Conservation (phyloP, 345 rosid species). For the Conringia planisiliqua region DNA sequence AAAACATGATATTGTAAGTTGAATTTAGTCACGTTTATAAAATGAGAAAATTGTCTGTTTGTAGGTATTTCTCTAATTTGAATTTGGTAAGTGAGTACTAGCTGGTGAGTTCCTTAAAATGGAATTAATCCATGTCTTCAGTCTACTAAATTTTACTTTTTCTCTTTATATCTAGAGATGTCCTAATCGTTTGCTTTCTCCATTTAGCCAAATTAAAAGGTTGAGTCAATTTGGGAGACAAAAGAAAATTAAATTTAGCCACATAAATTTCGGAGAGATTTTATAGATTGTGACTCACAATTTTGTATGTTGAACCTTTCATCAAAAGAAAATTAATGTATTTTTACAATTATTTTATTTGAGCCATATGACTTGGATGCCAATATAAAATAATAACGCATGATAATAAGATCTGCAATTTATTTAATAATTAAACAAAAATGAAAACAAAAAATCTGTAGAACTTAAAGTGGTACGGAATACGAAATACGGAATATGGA, state of each 20-base stretch:
- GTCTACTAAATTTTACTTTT: not conserved
- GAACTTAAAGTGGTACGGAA: not conserved
- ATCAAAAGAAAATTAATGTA: not conserved
- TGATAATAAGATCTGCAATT: not conserved
- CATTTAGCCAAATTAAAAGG: not conserved
- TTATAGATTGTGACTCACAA: not conserved
- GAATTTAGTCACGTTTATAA: not conserved
- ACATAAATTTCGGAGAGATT: not conserved
- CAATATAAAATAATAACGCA: not conserved
- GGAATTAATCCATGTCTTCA: not conserved
- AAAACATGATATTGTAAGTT: not conserved
- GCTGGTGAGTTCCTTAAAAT: not conserved
- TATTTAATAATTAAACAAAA: not conserved
- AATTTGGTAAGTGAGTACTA: not conserved
- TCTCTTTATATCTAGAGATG: not conserved
- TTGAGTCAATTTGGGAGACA: conserved; percentile 62
- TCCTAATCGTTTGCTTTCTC: conserved; percentile 8
- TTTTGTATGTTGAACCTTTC: not conserved
- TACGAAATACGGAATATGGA: conserved; percentile 10
- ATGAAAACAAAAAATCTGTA: not conserved
- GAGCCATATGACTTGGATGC: not conserved
- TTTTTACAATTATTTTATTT: not conserved
- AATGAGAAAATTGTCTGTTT: not conserved
- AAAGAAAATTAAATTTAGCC: not conserved
- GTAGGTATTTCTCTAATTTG: not conserved